phyloP scores from a whole-genome alignment of 371 early-diverging fungal species.

The Zopfochytrium polystomum region DNA sequence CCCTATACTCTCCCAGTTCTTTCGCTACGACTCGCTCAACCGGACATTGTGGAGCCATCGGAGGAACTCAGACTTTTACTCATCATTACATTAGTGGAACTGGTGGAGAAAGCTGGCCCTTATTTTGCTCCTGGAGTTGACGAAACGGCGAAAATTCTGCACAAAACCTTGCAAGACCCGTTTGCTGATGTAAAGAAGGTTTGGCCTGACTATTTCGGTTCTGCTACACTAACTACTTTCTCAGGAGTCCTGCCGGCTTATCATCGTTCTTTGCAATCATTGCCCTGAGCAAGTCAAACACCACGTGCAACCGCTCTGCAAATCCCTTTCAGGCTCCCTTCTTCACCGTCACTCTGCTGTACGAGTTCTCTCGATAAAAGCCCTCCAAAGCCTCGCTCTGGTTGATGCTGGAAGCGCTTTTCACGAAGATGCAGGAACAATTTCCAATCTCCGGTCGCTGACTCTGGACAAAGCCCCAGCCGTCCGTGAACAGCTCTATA shows the following conservation, averaged over 20 bases:
- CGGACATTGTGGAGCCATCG: slow-evolving; percentile 43
- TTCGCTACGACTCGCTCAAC: slow-evolving; percentile 32
- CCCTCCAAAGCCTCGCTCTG: slow-evolving; percentile 33
- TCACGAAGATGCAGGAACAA: slow-evolving; percentile 29
- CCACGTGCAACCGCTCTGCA: slow-evolving; percentile 33
- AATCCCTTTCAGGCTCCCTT: slow-evolving; percentile 35
- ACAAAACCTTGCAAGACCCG: slow-evolving; percentile 36
- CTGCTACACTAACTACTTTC: background rate
- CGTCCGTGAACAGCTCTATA: slow-evolving; percentile 48
- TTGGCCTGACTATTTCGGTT: background rate
- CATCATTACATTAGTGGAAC: slow-evolving; percentile 19
- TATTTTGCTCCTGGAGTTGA: slow-evolving; percentile 42
- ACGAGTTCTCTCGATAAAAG: slow-evolving; percentile 29
- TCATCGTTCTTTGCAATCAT: slow-evolving; percentile 24
- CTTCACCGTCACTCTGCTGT: slow-evolving; percentile 52
- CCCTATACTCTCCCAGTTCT: slow-evolving; percentile 37
- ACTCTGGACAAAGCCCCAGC: slow-evolving; percentile 40
- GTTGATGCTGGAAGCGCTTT: slow-evolving; percentile 43
- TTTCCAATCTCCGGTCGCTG: slow-evolving; percentile 32
- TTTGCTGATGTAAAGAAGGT: slow-evolving; percentile 55
- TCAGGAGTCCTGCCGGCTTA: slow-evolving; percentile 42
- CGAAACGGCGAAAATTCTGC: slow-evolving; percentile 37
- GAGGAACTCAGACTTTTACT: slow-evolving; percentile 49
- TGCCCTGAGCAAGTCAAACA: slow-evolving; percentile 15
- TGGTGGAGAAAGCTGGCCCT: slow-evolving; percentile 22